Conservation (phyloP, 1,284 basidiomycete genomes). For the Apiotrichum brassicae region DNA sequence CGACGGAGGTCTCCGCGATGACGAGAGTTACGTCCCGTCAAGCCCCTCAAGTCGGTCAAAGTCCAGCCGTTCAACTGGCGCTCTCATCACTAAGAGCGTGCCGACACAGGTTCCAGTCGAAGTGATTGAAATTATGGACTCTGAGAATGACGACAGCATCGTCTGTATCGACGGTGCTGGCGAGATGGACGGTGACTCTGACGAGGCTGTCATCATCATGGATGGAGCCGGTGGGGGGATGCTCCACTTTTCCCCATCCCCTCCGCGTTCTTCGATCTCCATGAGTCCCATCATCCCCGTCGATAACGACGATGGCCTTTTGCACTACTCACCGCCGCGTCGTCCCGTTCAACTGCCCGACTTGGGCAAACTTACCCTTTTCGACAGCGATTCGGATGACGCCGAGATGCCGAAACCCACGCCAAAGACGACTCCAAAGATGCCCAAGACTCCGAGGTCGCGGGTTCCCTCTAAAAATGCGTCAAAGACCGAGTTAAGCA, state of each 20-base stretch:
- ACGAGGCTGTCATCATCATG: too few relatives aligned
- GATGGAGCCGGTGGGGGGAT: too few relatives aligned
- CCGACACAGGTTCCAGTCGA: too few relatives aligned
- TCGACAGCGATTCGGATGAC: background rate
- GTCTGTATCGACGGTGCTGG: background rate
- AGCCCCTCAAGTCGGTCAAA: background rate
- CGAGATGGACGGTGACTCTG: background rate
- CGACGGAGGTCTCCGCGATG: background rate
- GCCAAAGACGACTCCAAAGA: background rate
- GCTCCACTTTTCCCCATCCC: too few relatives aligned
- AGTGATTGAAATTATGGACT: background rate
- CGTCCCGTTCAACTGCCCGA: conserved; percentile 17
- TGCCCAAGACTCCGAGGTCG: too few relatives aligned
- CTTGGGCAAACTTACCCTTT: conserved; percentile 9
- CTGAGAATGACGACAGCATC: background rate
- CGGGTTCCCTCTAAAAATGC: too few relatives aligned
- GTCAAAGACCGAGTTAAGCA: conserved; percentile 4
- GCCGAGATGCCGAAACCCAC: background rate
- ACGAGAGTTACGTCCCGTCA: background rate
- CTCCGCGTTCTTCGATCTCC: too few relatives aligned
- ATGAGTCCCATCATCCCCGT: background rate
- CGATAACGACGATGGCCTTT: conserved; percentile 12
- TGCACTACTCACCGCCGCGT: conserved; percentile 24
- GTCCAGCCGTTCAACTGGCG: conserved; percentile 4
- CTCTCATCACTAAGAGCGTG: too few relatives aligned